Base-by-base conservation (phyloP, 2,329 filamentous ascomycete species). In the Ophiostoma sp. region DNA sequence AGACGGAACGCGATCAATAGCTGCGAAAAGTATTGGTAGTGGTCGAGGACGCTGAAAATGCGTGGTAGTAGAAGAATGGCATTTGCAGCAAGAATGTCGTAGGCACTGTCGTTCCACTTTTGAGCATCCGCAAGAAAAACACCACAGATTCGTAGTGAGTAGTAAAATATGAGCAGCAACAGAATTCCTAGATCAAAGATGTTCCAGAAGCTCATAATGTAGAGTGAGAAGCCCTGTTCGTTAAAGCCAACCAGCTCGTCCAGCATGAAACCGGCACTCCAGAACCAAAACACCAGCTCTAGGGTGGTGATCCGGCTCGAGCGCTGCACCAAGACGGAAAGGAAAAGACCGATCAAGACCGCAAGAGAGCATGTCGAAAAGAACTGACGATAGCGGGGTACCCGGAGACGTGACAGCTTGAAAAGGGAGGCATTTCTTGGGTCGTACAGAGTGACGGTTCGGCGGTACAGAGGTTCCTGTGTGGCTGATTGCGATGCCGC, bases 141-240 rank as follows among this genome's bases (percentile, higher is more conserved):
- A 27, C 93, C 92, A 74, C 96, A 97, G 14, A 95, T 84, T 68
- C 94, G 88, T 80, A 97, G 87, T 74, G 90, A 91, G 76, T 97
- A 96, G 80, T 97, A 97, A 68, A 91, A 85, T 74, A 96, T 87
- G 73, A 97, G 87, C 70, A 97, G 81, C 38, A 96, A 80, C 66
- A 97, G 80, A 67, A 97, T 97, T 8, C 93, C 93, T 49, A 97
- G 81, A 75, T 97, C 94, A 77, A 97, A 97, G 49, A 93, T 87
- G 77, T 97, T 97, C 94, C 94, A 97, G 77, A 97, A 95, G 76
- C 92, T 96, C 88, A 97, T 94, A 75, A 97, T 92, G 79, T 97
- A 98, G 42, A 98, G 85, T 49, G 93, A 93, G 76, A 97, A 97
- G 2, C 94, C 94, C 78, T 97, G 93, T 77, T 98, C 94, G 73